Conservation (phyloP, 2,329 filamentous ascomycete species). For the Alternaria panax region DNA sequence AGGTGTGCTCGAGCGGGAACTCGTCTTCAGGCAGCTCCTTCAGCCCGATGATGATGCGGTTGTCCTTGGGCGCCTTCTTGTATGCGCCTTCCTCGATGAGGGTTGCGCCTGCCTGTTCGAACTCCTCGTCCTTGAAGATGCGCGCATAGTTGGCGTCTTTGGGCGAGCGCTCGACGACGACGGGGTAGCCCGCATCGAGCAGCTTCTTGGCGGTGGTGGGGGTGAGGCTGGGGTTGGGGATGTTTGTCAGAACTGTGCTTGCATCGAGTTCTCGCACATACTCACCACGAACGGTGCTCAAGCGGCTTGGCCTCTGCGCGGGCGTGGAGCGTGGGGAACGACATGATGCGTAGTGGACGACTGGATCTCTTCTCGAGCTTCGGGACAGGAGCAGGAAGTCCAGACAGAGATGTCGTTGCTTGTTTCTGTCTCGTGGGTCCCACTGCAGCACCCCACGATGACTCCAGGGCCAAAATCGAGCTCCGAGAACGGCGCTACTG, state of each 20-base stretch:
- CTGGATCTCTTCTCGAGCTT: background rate
- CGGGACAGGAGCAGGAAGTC: no score
- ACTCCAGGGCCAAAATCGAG: conserved; percentile 31
- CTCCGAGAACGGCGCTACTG: conserved; percentile 37
- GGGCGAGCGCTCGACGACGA: conserved; percentile 51
- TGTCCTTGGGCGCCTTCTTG: conserved; percentile 46
- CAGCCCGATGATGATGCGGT: conserved; percentile 51
- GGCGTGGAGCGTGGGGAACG: conserved; percentile 51
- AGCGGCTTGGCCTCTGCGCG: conserved; percentile 52
- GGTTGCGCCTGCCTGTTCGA: conserved; percentile 48
- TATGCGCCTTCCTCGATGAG: conserved; percentile 50
- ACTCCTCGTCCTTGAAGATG: conserved; percentile 54
- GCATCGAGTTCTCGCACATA: background rate
- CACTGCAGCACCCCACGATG: conserved; percentile 25
- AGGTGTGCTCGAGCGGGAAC: conserved; percentile 50
- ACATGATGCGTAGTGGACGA: conserved; percentile 29
- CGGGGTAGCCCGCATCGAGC: conserved; percentile 51
- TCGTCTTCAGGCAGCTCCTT: conserved; percentile 53
- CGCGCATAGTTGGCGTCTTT: conserved; percentile 48
- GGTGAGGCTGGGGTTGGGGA: conserved; percentile 38
- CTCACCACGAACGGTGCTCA: conserved; percentile 48
- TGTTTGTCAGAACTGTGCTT: background rate
- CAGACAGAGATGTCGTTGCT: background rate
- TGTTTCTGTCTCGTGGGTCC: background rate
- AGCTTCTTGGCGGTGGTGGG: conserved; percentile 52